These are phyloP conservation scores for Vaccinium vitisidaea DNA, from an alignment of 148 eudicot genomes.

Conservation along the genomic window DNA sequence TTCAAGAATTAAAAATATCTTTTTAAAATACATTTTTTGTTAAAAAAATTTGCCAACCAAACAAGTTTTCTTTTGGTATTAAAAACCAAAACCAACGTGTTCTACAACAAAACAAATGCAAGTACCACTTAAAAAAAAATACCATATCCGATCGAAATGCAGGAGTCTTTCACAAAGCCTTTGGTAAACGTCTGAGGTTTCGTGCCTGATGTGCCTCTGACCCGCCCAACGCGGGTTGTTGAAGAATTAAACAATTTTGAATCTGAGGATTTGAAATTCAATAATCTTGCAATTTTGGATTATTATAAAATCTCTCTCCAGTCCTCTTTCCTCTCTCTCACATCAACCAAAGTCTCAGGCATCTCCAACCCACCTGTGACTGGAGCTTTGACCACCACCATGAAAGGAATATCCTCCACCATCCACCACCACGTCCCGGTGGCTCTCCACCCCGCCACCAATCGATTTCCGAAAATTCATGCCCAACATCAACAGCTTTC, in stretches of 20 bases:
- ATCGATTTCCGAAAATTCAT: not conserved
- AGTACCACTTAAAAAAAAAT: no score
- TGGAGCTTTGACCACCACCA: not conserved
- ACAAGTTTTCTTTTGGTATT: not conserved
- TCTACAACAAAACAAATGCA: no score
- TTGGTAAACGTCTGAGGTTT: not conserved
- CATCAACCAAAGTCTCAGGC: not conserved
- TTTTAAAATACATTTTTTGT: not conserved
- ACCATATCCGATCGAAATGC: no score
- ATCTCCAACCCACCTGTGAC: not conserved
- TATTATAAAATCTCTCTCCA: not conserved
- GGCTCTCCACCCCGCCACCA: not conserved
- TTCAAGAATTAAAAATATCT: not conserved
- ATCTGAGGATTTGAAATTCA: not conserved
- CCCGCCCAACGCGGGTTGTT: not conserved
- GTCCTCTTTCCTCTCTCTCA: not conserved
- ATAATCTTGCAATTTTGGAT: not conserved
- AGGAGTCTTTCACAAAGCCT: no score
- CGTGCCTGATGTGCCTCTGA: not conserved
- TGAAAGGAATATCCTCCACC: conserved; percentile 15
- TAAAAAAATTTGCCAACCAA: not conserved
- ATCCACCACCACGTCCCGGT: conserved; percentile 1
- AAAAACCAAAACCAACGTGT: no score
- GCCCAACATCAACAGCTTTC: conserved; percentile 7
- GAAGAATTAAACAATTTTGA: not conserved